phyloP scores from a whole-genome alignment of 2,329 filamentous ascomycete species.

The Tolypocladium endophyticum region DNA sequence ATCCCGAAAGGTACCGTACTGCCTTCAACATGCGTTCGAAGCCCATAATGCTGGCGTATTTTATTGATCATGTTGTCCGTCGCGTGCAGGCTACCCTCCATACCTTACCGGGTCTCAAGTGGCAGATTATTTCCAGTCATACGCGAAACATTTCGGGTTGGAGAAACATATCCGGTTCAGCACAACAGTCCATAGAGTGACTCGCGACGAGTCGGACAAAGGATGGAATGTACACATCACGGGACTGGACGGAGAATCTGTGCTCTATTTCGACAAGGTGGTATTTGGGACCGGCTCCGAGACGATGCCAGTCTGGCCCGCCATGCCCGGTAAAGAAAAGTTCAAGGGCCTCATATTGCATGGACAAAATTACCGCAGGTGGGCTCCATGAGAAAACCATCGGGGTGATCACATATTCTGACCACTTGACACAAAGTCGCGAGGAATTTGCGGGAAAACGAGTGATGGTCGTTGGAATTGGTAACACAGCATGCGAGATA shows the following conservation, averaged over 20 bases:
- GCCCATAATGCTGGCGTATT: neutral
- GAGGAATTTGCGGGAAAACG: slow-evolving; percentile 18
- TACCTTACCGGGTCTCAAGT: slow-evolving; percentile 14
- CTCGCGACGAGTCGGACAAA: slow-evolving; percentile 1
- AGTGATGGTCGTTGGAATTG: slow-evolving; percentile 33
- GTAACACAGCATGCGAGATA: slow-evolving; percentile 24
- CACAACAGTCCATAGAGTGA: slow-evolving; percentile 12
- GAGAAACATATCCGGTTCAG: slow-evolving; percentile 15
- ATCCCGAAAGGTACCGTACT: slow-evolving; percentile 14
- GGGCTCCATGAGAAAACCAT: neutral
- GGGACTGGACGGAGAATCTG: neutral
- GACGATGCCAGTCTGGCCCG: slow-evolving; percentile 23
- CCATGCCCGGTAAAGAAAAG: slow-evolving; percentile 16
- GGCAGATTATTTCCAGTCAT: slow-evolving; percentile 21
- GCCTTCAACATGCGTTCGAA: neutral
- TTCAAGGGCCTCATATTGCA: slow-evolving; percentile 20
- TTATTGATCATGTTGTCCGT: neutral
- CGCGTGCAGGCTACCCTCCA: slow-evolving; percentile 7
- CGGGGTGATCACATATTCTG: neutral
- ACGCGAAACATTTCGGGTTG: slow-evolving; percentile 22
- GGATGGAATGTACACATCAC: slow-evolving; percentile 1
- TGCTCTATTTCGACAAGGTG: slow-evolving; percentile 25
- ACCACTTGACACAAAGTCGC: slow-evolving; percentile 5
- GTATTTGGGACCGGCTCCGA: slow-evolving; percentile 25
- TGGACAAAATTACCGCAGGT: neutral